Base-by-base conservation (phyloP, 495 filamentous ascomycete species). In the Staphylotrichum tortipilum region DNA sequence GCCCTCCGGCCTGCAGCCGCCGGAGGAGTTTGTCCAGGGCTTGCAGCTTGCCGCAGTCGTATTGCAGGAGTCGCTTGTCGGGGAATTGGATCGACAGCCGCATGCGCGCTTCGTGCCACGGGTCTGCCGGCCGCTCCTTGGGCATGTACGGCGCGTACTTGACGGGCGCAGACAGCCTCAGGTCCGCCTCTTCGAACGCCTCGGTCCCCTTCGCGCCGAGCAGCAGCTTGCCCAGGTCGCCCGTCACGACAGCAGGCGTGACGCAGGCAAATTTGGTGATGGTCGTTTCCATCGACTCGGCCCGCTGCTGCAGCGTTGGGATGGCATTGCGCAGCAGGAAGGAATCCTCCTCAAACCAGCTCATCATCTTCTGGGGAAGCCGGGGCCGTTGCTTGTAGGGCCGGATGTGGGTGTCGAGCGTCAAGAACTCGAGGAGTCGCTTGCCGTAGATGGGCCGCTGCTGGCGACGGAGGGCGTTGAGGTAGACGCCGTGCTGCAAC, bases 11-110 rank as follows among this genome's bases (percentile, higher is more conserved):
- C 67, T 96, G 89, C 1, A 97, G 76, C 43, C 86, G 81, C 18
- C 92, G 85, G 23, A 99, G 78, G 8, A 99, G 79, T 50, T 79
- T 81, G 60, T 91, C 90, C 12, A 99, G 81, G 22, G 84, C 81
- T 57, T 99, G 94, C 10, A 99, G 78, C 63, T 99, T 99, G 44
- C 94, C 94, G 61, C 94, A 97, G 68, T 99, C 94, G 58, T 95
- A 99, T 61, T 97, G 90, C 3, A 99, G 76, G 28, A 99, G 78
- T 11, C 92, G 80, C 64, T 88, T 95, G 62, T 99, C 94, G 0
- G 94, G 94, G 63, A 99, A 99, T 6, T 91, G 94, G 46, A 99
- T 96, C 2, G 88, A 91, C 4, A 92, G 74, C 17, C 89, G 85
- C 78, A 95, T 88, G 38, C 89, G 87, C 2, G 90, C 79, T 70